Conservation (phyloP, 2,329 filamentous ascomycete species). For the Penicillium hordei region DNA sequence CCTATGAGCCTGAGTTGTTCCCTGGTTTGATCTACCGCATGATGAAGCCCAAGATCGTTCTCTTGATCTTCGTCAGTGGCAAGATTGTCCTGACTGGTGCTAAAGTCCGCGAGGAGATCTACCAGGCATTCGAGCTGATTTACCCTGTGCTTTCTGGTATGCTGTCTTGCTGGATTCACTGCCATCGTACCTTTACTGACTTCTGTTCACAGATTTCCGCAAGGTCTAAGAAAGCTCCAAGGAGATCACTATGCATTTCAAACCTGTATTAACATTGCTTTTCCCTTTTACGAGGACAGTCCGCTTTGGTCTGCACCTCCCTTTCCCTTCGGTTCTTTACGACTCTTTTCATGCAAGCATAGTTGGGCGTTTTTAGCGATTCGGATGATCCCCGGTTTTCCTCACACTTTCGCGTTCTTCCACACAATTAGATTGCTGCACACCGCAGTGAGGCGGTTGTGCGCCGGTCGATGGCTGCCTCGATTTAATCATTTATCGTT, state of each 20-base stretch:
- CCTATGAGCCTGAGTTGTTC: constrained; percentile 97
- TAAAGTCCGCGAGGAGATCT: constrained; percentile 97
- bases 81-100: constrained; percentile 98
- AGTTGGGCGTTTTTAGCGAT: constrained; percentile 48
- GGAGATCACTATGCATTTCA: constrained; percentile 22
- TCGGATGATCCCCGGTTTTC: constrained; percentile 30
- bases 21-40: constrained; percentile 99
- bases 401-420: constrained; percentile 28
- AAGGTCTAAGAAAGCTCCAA: constrained; percentile 50
- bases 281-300: constrained; percentile 17
- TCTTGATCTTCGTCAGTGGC: constrained; percentile 95
- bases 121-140: constrained; percentile 95
- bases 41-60: constrained; percentile 99
- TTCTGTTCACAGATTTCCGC: constrained; percentile 56
- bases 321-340: constrained; percentile 29
- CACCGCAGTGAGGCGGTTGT: constrained; percentile 43
- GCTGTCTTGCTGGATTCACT: constrained; percentile 26
- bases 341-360: constrained; percentile 44
- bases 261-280: constrained; percentile 34
- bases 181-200: constrained; percentile 24
- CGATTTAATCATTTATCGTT: constrained; percentile 37
- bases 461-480: constrained; percentile 44
- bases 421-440: constrained; percentile 43
- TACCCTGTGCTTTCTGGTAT: constrained; percentile 89
- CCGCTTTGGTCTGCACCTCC: constrained; percentile 6